phyloP scores from a whole-genome alignment of 371 early-diverging fungal genomes.

The Batkoa obscura region DNA sequence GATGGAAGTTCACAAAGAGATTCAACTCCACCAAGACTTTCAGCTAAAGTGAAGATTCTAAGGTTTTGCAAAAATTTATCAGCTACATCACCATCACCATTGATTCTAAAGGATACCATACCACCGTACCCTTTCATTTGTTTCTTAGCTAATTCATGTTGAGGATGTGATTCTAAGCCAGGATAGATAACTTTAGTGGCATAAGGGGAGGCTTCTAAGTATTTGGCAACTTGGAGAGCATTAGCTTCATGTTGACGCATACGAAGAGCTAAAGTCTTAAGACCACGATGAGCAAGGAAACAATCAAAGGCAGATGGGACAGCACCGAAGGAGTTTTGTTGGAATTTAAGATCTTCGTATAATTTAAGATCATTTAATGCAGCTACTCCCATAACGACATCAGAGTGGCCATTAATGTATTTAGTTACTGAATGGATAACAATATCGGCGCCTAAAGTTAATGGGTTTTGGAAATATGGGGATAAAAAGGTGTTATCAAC shows the following conservation, averaged over 20 bases:
- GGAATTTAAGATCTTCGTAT: slow-evolving; percentile 56
- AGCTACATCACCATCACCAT: slow-evolving; percentile 41
- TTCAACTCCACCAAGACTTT: slow-evolving; percentile 76
- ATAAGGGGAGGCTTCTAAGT: slow-evolving; percentile 30
- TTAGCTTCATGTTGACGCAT: slow-evolving; percentile 81
- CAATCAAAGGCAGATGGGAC: slow-evolving; percentile 96
- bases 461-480: slow-evolving; percentile 90
- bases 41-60: slow-evolving; percentile 61
- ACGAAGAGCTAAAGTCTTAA: slow-evolving; percentile 81
- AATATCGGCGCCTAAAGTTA: slow-evolving; percentile 82
- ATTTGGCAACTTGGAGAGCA: slow-evolving; percentile 57
- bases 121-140: slow-evolving; percentile 71
- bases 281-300: slow-evolving; percentile 83
- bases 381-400: slow-evolving; percentile 92
- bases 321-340: slow-evolving; percentile 91
- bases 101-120: slow-evolving; percentile 70
- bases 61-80: slow-evolving; percentile 46
- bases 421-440: slow-evolving; percentile 97
- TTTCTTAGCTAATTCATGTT: slow-evolving; percentile 57
- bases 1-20: slow-evolving; percentile 62
- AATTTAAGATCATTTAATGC: slow-evolving; percentile 55
- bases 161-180: slow-evolving; percentile 58
- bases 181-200: slow-evolving; percentile 70
- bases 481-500: slow-evolving; percentile 98
- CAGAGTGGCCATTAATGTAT: slow-evolving; percentile 96